These are phyloP conservation scores for Casuarina glauca DNA, from an alignment of 306 rosid species.

Conservation along the genomic window DNA sequence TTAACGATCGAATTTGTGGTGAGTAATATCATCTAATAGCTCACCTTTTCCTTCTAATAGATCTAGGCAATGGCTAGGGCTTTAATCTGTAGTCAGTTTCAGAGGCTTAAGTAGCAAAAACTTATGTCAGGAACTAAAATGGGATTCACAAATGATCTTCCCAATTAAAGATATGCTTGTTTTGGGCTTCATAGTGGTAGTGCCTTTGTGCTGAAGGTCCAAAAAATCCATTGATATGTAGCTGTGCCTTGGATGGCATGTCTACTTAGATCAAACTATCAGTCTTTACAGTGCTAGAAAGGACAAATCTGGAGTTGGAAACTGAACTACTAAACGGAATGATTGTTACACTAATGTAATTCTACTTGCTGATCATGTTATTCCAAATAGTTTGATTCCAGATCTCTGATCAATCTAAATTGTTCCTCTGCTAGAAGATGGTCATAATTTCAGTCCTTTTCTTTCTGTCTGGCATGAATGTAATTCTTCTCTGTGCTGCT, in stretches of 20 bases:
- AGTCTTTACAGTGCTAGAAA: not conserved
- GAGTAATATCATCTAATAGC: conserved; percentile 19
- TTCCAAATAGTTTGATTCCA: not conserved
- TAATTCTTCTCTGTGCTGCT: conserved; percentile 5
- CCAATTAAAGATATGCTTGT: conserved; percentile 6
- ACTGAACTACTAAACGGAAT: not conserved
- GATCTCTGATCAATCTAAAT: not conserved
- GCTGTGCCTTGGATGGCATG: not conserved
- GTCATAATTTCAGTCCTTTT: not conserved
- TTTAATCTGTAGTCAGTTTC: not conserved
- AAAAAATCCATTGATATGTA: not conserved
- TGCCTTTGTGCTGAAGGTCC: conserved; percentile 11
- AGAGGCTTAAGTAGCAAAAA: not conserved
- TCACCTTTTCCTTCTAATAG: not conserved
- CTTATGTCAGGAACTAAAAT: conserved; percentile 1
- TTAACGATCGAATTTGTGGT: conserved; percentile 87
- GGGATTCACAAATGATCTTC: conserved; percentile 17
- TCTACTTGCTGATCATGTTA: not conserved
- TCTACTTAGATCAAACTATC: not conserved
- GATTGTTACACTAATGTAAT: too few species aligned
- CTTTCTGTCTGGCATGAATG: not conserved
- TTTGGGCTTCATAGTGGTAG: conserved; percentile 8
- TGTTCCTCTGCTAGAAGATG: not conserved
- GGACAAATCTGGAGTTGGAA: not conserved
- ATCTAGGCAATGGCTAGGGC: conserved; percentile 3